These are phyloP conservation scores for Penstemon eatonii DNA, from an alignment of 257 asterid genomes.

Conservation along the genomic window DNA sequence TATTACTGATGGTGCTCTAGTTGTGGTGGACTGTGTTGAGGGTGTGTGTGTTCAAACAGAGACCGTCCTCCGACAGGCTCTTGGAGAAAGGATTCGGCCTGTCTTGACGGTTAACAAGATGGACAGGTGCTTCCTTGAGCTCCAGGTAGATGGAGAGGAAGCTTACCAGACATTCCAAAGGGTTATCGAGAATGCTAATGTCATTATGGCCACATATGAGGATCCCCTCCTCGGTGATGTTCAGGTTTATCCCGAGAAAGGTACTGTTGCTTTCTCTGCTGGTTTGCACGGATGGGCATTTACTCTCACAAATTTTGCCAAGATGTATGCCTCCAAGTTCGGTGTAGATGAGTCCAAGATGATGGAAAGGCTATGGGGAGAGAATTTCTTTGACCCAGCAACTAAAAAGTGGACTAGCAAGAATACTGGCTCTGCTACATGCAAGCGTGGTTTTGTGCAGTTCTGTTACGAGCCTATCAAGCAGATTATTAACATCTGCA, in stretches of 20 bases:
- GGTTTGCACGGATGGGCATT: slow-evolving; percentile 30
- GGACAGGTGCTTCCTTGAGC: slow-evolving; percentile 33
- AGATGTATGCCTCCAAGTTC: slow-evolving; percentile 20
- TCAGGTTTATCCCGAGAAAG: slow-evolving; percentile 28
- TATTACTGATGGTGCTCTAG: slow-evolving; percentile 33
- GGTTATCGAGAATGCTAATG: slow-evolving; percentile 31
- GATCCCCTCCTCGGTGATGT: slow-evolving; percentile 30
- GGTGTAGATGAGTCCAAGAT: slow-evolving; percentile 17
- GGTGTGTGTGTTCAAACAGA: slow-evolving; percentile 32
- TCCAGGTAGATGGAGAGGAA: slow-evolving; percentile 31
- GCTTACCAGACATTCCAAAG: slow-evolving; percentile 25
- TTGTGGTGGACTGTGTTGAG: slow-evolving; percentile 28
- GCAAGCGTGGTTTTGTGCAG: slow-evolving; percentile 22
- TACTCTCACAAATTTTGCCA: slow-evolving; percentile 12
- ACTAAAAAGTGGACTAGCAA: slow-evolving; percentile 19
- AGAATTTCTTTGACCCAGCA: slow-evolving; percentile 6
- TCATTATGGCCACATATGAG: slow-evolving; percentile 30
- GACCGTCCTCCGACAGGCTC: slow-evolving; percentile 28
- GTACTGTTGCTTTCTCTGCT: slow-evolving; percentile 32
- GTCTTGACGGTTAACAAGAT: slow-evolving; percentile 26
- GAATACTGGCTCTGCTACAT: slow-evolving; percentile 7
- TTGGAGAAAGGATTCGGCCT: slow-evolving; percentile 31
- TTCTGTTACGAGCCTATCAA: slow-evolving; percentile 20
- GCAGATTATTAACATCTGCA: slow-evolving; percentile 7
- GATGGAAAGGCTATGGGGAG: slow-evolving; percentile 22